A percentile compares a stretch with the other conserved stretches of the same genome.
Conservation (phyloP, 2,329 filamentous ascomycete species). For the Ophiostoma piceae region DNA sequence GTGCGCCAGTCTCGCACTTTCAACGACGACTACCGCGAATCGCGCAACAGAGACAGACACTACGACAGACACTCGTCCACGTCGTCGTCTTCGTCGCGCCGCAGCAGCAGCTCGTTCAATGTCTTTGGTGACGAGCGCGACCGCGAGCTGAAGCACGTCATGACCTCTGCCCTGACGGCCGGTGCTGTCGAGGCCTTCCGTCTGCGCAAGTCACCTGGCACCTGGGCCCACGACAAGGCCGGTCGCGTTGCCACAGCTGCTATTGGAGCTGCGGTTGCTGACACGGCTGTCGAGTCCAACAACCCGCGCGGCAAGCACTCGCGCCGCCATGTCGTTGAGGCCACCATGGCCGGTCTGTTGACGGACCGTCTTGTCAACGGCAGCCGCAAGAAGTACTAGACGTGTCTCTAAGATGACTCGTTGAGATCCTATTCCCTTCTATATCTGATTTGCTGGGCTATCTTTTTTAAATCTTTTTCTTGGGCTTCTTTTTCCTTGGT, state of each 20-base stretch:
- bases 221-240: slow-evolving; percentile 25
- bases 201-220: slow-evolving; percentile 24
- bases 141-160: slow-evolving; percentile 21
- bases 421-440: background rate
- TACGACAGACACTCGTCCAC: background rate
- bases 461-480: background rate
- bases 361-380: slow-evolving; percentile 29
- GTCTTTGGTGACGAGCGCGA: background rate
- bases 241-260: slow-evolving; percentile 28
- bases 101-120: background rate
- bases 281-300: slow-evolving; percentile 24
- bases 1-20: background rate
- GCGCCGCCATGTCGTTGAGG: slow-evolving; percentile 28
- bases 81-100: background rate
- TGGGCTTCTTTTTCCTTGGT: background rate
- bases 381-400: slow-evolving; percentile 23
- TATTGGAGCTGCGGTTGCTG: slow-evolving; percentile 26
- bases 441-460: background rate
- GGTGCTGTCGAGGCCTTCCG: slow-evolving; percentile 28
- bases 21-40: slow-evolving; percentile 3
- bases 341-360: slow-evolving; percentile 28
- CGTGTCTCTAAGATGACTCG: background rate
- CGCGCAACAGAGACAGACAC: background rate
- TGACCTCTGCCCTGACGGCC: slow-evolving; percentile 26
- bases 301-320: slow-evolving; percentile 22